Evolutionary conservation across 352 stramenopile species (phyloP).

Genomic region (Phytophthora agathidicida): DNA sequence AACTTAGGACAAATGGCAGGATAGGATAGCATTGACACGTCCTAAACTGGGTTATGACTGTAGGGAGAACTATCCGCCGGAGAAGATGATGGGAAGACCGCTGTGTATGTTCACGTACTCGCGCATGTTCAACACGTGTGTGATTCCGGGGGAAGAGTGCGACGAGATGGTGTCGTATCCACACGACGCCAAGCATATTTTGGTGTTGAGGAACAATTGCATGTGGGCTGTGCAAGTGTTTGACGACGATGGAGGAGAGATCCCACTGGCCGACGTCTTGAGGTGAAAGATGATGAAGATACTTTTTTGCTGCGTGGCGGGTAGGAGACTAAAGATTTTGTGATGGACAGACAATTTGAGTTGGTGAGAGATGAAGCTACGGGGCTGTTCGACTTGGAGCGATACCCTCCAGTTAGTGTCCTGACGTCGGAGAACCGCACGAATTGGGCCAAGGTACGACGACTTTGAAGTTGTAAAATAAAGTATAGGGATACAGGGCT

Average conservation of each 20-base stretch:
- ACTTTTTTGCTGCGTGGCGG: background rate
- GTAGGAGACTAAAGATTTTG: background rate
- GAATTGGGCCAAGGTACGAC: slow-evolving; percentile 92
- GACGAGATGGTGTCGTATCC: slow-evolving; percentile 90
- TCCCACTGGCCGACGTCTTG: slow-evolving; percentile 79
- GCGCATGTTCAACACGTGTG: slow-evolving; percentile 97
- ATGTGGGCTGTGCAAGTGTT: slow-evolving; percentile 88
- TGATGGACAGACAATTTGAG: slow-evolving; percentile 70
- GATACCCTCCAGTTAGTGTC: slow-evolving; percentile 91
- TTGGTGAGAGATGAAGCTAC: slow-evolving; percentile 86
- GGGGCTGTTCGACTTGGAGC: slow-evolving; percentile 84
- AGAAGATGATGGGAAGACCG: slow-evolving; percentile 94
- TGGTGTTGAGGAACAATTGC: slow-evolving; percentile 93
- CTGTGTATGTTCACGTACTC: slow-evolving; percentile 95
- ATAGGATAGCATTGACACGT: no score
- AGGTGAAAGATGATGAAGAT: slow-evolving; percentile 34
- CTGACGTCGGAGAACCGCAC: slow-evolving; percentile 96
- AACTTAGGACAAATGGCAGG: no score
- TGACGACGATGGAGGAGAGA: slow-evolving; percentile 70
- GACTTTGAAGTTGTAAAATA: background rate
- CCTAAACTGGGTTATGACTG: background rate
- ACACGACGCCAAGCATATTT: slow-evolving; percentile 91
- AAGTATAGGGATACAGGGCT: no score
- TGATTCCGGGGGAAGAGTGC: slow-evolving; percentile 92
- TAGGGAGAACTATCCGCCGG: slow-evolving; percentile 90